A percentile compares a stretch with the other conserved stretches of the same genome.
phyloP scores from a whole-genome alignment of 2,329 filamentous ascomycete genomes.

The Cladobotryum protrusum region DNA sequence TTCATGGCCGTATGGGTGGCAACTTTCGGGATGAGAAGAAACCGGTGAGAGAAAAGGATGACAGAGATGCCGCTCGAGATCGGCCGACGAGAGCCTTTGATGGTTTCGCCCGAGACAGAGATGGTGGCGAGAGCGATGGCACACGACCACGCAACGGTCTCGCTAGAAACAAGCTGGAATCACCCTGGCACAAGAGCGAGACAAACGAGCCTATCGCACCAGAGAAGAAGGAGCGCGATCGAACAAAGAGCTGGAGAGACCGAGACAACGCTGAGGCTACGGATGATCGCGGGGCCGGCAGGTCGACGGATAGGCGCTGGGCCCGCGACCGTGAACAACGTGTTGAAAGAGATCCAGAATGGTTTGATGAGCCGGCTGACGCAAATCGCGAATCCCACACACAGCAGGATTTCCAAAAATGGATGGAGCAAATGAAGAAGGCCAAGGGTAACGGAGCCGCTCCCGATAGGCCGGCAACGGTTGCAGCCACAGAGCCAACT shows the following conservation, averaged over 20 bases:
- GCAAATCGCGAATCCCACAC: constrained; percentile 68
- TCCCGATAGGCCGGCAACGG: constrained; percentile 19
- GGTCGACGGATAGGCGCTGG: constrained; percentile 44
- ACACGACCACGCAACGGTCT: constrained; percentile 60
- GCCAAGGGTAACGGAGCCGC: constrained; percentile 39
- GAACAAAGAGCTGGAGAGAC: constrained; percentile 56
- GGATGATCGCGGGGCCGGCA: constrained; percentile 54
- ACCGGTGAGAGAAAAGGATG: constrained; percentile 47
- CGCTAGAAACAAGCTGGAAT: constrained; percentile 58
- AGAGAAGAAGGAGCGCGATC: constrained; percentile 48
- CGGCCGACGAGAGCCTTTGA: constrained; percentile 46
- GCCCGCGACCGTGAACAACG: constrained; percentile 53
- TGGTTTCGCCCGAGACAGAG: constrained; percentile 42
- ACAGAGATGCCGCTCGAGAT: constrained; percentile 47
- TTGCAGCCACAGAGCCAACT: constrained; percentile 31
- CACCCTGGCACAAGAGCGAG: constrained; percentile 65
- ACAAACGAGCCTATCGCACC: constrained; percentile 22
- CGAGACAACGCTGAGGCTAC: constrained; percentile 35
- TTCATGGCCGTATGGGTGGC: constrained; percentile 59
- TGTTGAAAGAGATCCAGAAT: constrained; percentile 79
- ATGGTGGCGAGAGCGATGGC: constrained; percentile 47
- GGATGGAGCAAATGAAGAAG: constrained; percentile 86
- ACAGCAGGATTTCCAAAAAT: constrained; percentile 86
- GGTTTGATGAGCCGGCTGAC: constrained; percentile 71
- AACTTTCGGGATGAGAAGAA: constrained; percentile 37